Evolutionary conservation across 2,329 filamentous ascomycete genomes (phyloP).

Genomic region (Stagonosporopsis rhizophila): DNA sequence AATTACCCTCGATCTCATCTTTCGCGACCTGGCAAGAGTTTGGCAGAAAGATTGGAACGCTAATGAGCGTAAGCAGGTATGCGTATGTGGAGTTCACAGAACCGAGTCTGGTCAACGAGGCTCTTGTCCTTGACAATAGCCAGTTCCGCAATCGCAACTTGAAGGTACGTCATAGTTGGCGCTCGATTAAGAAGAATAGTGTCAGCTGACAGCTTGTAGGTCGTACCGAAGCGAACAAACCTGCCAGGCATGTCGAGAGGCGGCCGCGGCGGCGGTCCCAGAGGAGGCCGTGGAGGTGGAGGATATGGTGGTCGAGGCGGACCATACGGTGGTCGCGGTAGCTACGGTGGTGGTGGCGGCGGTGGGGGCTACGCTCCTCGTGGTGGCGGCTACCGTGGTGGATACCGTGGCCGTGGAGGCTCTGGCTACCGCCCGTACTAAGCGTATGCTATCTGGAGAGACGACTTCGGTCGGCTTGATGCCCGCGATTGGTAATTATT

Average conservation of each 20-base stretch:
- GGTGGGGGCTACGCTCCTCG: constrained; percentile 58
- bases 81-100: constrained; percentile 99
- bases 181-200: neutral
- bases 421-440: constrained; percentile 44
- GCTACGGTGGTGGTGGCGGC: constrained; percentile 48
- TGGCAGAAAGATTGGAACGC: constrained; percentile 61
- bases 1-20: constrained; percentile 26
- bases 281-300: constrained; percentile 57
- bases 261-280: constrained; percentile 66
- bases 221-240: constrained; percentile 93
- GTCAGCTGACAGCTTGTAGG: constrained; percentile 54
- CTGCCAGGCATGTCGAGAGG: constrained; percentile 92
- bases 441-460: neutral
- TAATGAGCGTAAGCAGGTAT: constrained; percentile 71
- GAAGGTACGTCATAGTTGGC: constrained; percentile 68
- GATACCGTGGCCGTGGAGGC: constrained; percentile 46
- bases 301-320: constrained; percentile 58
- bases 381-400: constrained; percentile 52
- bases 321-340: constrained; percentile 53
- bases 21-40: constrained; percentile 65
- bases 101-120: constrained; percentile 89
- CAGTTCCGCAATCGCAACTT: constrained; percentile 93
- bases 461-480: constrained; percentile 23
- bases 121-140: constrained; percentile 94
- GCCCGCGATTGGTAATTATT: neutral